Evolutionary conservation across 257 asterid genomes (phyloP).

Genomic region (Ballota nigra): DNA sequence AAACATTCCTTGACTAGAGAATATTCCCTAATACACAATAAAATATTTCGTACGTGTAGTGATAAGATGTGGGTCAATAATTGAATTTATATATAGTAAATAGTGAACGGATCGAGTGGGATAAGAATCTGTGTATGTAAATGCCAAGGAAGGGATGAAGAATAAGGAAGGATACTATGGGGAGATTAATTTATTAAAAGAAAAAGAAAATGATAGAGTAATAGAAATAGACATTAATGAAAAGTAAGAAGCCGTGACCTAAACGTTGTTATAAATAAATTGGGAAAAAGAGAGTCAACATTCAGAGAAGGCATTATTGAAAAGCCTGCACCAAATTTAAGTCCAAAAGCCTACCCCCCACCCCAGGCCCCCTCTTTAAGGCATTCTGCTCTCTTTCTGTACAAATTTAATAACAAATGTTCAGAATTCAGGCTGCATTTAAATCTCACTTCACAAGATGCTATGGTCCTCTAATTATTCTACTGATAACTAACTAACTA

Average conservation of each 20-base stretch:
- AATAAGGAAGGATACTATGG: neutral
- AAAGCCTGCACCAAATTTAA: conserved; percentile 23
- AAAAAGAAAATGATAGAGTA: neutral
- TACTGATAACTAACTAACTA: too few species aligned
- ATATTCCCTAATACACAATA: neutral
- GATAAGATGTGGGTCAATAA: neutral
- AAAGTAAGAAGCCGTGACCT: conserved; percentile 4
- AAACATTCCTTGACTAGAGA: neutral
- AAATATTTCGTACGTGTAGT: neutral
- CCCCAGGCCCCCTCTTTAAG: neutral
- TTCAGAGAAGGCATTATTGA: conserved; percentile 17
- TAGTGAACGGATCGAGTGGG: too few species aligned
- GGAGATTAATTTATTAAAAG: neutral
- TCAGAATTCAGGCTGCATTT: neutral
- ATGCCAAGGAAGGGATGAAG: neutral
- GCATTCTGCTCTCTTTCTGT: neutral
- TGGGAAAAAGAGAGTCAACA: conserved; percentile 21
- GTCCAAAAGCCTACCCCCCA: neutral
- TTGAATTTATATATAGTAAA: neutral
- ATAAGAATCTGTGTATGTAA: too few species aligned
- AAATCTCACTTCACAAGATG: neutral
- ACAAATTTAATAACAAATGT: neutral
- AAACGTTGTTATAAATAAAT: neutral
- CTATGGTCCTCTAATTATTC: too few species aligned
- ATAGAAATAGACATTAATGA: conserved; percentile 8